These are phyloP conservation scores for Flammula alnicola DNA, from an alignment of 1,284 basidiomycete species.

Conservation along the genomic window DNA sequence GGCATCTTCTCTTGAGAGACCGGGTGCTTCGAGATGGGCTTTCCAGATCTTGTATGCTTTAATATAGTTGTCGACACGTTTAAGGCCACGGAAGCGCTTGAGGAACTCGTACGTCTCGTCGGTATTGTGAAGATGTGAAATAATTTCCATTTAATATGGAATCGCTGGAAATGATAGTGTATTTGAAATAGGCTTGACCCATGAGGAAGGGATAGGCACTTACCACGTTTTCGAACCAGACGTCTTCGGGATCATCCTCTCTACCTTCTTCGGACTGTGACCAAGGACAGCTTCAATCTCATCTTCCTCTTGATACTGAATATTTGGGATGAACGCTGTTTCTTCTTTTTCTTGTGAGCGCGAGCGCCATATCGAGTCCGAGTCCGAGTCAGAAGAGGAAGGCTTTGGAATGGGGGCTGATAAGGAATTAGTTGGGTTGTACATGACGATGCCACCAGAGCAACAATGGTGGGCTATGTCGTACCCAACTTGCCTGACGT, in stretches of 20 bases:
- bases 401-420: constrained; percentile 53
- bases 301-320: constrained; percentile 72
- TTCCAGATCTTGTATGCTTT: constrained; percentile 83
- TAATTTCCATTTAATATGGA: constrained; percentile 96
- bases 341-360: constrained; percentile 85
- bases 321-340: constrained; percentile 51
- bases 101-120: constrained; percentile 97
- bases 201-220: constrained; percentile 33
- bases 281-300: constrained; percentile 89
- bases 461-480: constrained; percentile 22
- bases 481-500: constrained; percentile 62
- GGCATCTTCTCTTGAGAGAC: constrained; percentile 84
- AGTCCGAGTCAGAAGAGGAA: constrained; percentile 78
- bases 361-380: constrained; percentile 87
- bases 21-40: constrained; percentile 67
- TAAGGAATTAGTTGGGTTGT: constrained; percentile 23
- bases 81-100: constrained; percentile 91
- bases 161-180: constrained; percentile 61
- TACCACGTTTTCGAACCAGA: constrained; percentile 87
- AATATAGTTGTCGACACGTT: constrained; percentile 99
- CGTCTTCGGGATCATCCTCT: constrained; percentile 75
- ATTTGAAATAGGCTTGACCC: constrained; percentile 10
- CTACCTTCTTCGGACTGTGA: constrained; percentile 80
- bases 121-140: constrained; percentile 94
- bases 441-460: constrained; percentile 3